These are phyloP conservation scores for Perkinsus olseni DNA, from an alignment of 169 alveolate genomes.

Conservation along the genomic window DNA sequence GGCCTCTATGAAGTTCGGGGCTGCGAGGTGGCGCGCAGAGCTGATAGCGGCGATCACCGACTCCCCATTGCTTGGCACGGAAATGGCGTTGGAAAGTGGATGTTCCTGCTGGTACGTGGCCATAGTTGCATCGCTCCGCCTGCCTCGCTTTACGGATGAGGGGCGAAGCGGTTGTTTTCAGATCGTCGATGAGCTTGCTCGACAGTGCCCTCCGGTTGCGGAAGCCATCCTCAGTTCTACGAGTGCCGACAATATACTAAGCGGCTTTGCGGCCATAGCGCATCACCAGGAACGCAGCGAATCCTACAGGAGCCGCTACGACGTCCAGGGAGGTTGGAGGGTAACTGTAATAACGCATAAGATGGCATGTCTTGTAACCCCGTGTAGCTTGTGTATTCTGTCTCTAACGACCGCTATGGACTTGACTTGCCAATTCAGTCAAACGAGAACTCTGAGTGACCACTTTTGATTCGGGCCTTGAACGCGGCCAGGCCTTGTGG, in stretches of 20 bases:
- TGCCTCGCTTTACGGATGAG: too few species aligned
- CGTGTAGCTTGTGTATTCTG: too few species aligned
- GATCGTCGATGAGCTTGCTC: background rate
- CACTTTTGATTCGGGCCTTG: too few species aligned
- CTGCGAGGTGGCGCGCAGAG: conserved; percentile 16
- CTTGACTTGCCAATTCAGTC: too few species aligned
- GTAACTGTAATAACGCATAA: background rate
- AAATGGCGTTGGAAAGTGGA: conserved; percentile 31
- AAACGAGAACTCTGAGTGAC: too few species aligned
- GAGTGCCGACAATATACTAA: background rate
- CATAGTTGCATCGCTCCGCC: too few species aligned
- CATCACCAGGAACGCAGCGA: background rate
- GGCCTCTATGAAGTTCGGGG: conserved; percentile 20
- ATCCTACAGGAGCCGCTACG: background rate
- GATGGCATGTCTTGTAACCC: background rate
- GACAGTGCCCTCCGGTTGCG: background rate
- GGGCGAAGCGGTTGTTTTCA: background rate
- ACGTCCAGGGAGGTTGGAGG: background rate
- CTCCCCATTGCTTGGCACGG: conserved; percentile 6
- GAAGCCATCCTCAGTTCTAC: background rate
- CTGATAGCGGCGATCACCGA: background rate
- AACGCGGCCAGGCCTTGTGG: too few species aligned
- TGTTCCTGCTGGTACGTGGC: conserved; percentile 15
- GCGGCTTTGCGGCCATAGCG: background rate
- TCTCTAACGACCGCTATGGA: too few species aligned